Base-by-base conservation (phyloP, 2,329 filamentous ascomycete species). In the Drechslerella dactyloides region DNA sequence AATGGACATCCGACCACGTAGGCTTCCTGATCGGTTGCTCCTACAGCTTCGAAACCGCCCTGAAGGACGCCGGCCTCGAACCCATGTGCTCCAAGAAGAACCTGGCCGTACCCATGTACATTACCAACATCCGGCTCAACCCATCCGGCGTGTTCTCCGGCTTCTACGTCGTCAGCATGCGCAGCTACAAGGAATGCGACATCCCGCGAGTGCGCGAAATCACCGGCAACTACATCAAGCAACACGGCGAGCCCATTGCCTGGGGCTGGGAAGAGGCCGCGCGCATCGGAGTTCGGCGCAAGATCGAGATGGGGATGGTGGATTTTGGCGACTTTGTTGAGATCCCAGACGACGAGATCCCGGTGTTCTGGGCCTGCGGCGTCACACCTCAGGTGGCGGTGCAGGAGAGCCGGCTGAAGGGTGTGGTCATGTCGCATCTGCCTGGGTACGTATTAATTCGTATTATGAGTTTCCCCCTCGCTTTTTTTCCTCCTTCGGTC, bases 341-440 rank as follows among this genome's bases (percentile, higher is more conserved):
- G 15, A 78, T 77, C 13, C 78, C 78, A 19, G 79, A 81, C 13
- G 80, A 82, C 1, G 80, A 82, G 24, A 80, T 87, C 30, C 85
- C 84, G 0, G 82, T 86, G 2, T 86, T 86, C 74, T 85, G 86
- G 85, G 87, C 85, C 0, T 89, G 86, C 76, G 86, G 86, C 35
- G 86, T 89, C 10, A 89, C 87, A 40, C 86, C 87, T 1, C 86
- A 89, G 76, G 84, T 87, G 76, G 86, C 85, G 13, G 84, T 89
- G 0, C 83, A 87, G 81, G 81, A 80, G 64, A 84, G 85, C 3
- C 79, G 77, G 6, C 75, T 87, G 51, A 75, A 84, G 52, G 87
- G 87, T 0, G 80, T 81, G 0, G 81, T 88, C 1, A 85, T 89
- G 81, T 84, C 82, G 0, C 87, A 89, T 79, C 82, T 83, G 10